phyloP scores from a whole-genome alignment of 176 grass and related monocot genomes.

The Lolium multiflorum region DNA sequence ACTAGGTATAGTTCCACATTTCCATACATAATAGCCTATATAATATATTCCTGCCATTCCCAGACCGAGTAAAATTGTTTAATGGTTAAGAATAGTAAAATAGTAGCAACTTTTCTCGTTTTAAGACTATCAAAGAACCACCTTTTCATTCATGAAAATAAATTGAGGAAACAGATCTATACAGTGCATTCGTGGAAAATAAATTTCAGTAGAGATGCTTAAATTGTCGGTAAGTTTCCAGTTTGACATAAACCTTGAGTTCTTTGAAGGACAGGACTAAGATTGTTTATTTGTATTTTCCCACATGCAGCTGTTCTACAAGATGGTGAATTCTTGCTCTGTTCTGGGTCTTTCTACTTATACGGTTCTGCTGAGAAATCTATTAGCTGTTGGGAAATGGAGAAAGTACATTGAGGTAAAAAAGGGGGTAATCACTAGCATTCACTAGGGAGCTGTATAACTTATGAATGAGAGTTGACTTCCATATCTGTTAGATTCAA shows the following conservation, averaged over 20 bases:
- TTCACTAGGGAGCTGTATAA: constrained; percentile 27
- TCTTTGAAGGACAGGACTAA: constrained; percentile 37
- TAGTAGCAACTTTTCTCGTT: neutral
- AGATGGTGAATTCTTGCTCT: constrained; percentile 62
- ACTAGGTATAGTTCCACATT: neutral
- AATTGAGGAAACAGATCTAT: neutral
- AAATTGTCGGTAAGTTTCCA: constrained; percentile 18
- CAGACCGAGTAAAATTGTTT: constrained; percentile 8
- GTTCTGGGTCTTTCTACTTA: constrained; percentile 72
- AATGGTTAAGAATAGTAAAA: neutral
- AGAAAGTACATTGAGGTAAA: constrained; percentile 89
- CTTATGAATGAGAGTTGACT: constrained; percentile 21
- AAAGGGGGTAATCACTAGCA: constrained; percentile 10
- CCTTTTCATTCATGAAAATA: constrained; percentile 25
- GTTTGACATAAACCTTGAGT: constrained; percentile 18
- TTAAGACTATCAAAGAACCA: neutral
- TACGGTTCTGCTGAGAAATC: constrained; percentile 74
- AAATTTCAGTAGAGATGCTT: neutral
- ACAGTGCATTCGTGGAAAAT: neutral
- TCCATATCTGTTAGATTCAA: constrained; percentile 19
- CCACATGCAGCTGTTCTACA: constrained; percentile 75
- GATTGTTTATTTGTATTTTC: constrained; percentile 39
- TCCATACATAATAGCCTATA: neutral
- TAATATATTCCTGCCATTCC: neutral
- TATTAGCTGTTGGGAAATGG: constrained; percentile 91